These are phyloP conservation scores for Handroanthus guayacan DNA, from an alignment of 257 asterid species.

Conservation along the genomic window DNA sequence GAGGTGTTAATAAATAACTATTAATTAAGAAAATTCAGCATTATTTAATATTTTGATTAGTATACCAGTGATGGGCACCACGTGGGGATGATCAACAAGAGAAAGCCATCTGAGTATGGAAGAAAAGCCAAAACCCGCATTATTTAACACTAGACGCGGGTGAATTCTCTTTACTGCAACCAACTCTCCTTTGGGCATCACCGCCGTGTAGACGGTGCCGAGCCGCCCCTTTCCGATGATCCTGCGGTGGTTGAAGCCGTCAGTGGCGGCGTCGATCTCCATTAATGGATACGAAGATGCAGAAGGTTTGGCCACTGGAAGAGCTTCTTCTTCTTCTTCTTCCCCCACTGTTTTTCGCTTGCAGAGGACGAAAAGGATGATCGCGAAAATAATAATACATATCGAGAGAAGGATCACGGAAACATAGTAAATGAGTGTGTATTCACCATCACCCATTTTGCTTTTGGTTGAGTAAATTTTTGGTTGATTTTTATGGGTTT, in stretches of 20 bases:
- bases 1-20: too few relatives aligned
- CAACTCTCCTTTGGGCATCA: slow-evolving; percentile 63
- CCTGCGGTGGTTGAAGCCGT: slow-evolving; percentile 76
- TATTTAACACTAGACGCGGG: slow-evolving; percentile 64
- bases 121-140: slow-evolving; percentile 83
- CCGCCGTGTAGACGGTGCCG: slow-evolving; percentile 86
- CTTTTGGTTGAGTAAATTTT: not conserved
- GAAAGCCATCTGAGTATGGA: slow-evolving; percentile 69
- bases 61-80: slow-evolving; percentile 71
- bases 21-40: not conserved
- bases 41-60: too few relatives aligned
- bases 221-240: slow-evolving; percentile 76
- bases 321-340: slow-evolving; percentile 39
- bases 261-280: slow-evolving; percentile 87
- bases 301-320: slow-evolving; percentile 46
- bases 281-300: slow-evolving; percentile 56
- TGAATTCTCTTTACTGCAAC: slow-evolving; percentile 82
- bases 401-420: slow-evolving; percentile 47
- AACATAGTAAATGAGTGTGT: slow-evolving; percentile 46
- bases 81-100: slow-evolving; percentile 65
- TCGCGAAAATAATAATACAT: slow-evolving; percentile 40
- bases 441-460: slow-evolving; percentile 46
- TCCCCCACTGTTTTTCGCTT: slow-evolving; percentile 45
- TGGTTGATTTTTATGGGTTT: not conserved
- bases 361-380: slow-evolving; percentile 53